Percentiles rank a stretch among this genome's conserved stretches.
Conservation (phyloP, 1,284 basidiomycete genomes). For the Schizophyllum amplum region DNA sequence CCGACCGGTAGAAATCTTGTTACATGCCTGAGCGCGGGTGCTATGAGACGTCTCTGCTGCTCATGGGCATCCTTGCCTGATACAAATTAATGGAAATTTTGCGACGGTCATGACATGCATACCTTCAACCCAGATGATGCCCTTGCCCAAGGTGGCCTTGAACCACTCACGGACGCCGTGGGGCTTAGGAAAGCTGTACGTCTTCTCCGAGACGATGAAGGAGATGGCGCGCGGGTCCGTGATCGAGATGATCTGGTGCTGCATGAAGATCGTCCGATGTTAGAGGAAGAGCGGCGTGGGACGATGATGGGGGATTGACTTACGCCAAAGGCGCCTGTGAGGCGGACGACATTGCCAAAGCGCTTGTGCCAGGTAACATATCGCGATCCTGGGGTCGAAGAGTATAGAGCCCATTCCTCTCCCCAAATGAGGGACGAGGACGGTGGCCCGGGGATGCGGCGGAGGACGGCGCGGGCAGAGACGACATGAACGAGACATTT, state of each 20-base stretch:
- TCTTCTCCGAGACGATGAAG: constrained; percentile 41
- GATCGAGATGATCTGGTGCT: constrained; percentile 50
- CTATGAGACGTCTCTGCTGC: constrained; percentile 39
- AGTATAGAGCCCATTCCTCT: constrained; percentile 46
- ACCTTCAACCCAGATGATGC: constrained; percentile 59
- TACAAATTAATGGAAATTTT: not conserved
- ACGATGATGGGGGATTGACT: constrained; percentile 11
- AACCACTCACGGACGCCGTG: constrained; percentile 54
- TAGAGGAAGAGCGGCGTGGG: constrained; percentile 4
- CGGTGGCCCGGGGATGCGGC: constrained; percentile 39
- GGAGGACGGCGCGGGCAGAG: constrained; percentile 23
- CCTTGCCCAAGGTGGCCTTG: constrained; percentile 45
- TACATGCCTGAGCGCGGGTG: constrained; percentile 44
- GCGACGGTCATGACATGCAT: constrained; percentile 1
- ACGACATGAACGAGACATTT: constrained; percentile 23
- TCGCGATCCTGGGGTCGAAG: constrained; percentile 35
- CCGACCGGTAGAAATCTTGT: not conserved
- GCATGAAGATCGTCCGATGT: too few relatives aligned
- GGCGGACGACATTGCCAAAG: constrained; percentile 44
- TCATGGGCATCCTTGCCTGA: constrained; percentile 47
- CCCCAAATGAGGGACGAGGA: constrained; percentile 45
- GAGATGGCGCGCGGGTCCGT: constrained; percentile 43
- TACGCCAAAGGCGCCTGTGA: constrained; percentile 48
- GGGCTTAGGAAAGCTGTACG: constrained; percentile 51
- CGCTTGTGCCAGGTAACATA: constrained; percentile 42